Conservation (phyloP, 73 alveolate species). For the Uronychia setigera region DNA sequence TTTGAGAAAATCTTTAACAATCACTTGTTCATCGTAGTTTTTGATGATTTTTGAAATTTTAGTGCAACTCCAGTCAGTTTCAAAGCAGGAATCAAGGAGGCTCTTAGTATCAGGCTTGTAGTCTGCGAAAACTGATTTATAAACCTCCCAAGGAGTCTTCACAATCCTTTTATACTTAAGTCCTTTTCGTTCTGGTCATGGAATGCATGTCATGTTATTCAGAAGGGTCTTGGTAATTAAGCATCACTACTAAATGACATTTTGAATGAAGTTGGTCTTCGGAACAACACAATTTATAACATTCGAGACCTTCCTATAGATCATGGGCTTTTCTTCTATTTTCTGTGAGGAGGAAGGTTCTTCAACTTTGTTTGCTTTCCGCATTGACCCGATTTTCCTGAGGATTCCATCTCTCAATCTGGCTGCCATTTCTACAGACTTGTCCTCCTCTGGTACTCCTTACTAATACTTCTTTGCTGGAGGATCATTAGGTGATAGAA, state of each 20-base stretch:
- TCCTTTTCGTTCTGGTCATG: constrained; percentile 48
- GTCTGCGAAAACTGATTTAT: constrained; percentile 48
- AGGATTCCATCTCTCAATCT: neutral
- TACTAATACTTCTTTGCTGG: neutral
- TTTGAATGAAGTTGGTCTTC: constrained; percentile 26
- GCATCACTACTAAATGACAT: constrained; percentile 19
- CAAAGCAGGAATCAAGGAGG: constrained; percentile 51
- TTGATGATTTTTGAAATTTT: constrained; percentile 46
- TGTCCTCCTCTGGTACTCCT: constrained; percentile 12
- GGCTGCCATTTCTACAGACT: neutral
- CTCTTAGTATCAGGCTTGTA: constrained; percentile 52
- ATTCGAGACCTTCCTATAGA: no score
- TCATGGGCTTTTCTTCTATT: no score
- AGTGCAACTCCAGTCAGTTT: constrained; percentile 62
- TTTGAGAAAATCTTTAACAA: constrained; percentile 14
- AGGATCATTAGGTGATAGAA: neutral
- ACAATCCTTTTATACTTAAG: constrained; percentile 11
- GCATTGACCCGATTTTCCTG: no score
- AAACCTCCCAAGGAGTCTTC: constrained; percentile 74
- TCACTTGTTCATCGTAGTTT: constrained; percentile 39
- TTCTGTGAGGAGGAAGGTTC: no score
- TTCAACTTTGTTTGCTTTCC: no score
- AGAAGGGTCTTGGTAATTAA: constrained; percentile 13
- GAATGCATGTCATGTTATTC: constrained; percentile 19
- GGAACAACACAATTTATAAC: constrained; percentile 34